A percentile compares a stretch with the other conserved stretches of the same genome.
phyloP scores from a whole-genome alignment of 106 monocot genomes.

The Platanthera zijinensis region DNA sequence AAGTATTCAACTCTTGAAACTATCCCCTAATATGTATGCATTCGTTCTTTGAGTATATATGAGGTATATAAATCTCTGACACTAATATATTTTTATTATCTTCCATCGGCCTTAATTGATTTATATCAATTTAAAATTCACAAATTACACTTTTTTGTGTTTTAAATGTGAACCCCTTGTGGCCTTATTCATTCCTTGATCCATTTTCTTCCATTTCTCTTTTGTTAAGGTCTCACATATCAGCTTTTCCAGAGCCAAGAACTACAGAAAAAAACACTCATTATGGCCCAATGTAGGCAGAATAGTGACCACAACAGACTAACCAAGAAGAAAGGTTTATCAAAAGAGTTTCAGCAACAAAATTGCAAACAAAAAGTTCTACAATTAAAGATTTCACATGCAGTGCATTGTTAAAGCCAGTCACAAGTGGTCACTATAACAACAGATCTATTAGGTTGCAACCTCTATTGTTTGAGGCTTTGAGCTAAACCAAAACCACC shows the following conservation, averaged over 20 bases:
- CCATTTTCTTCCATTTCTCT: background rate
- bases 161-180: background rate
- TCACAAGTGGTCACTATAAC: background rate
- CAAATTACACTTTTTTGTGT: background rate
- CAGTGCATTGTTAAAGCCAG: background rate
- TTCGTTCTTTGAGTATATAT: background rate
- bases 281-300: background rate
- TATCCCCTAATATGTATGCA: background rate
- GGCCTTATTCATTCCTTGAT: background rate
- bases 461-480: background rate
- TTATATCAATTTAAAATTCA: background rate
- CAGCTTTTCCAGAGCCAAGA: background rate
- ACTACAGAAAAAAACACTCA: background rate
- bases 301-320: background rate
- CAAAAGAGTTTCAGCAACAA: background rate
- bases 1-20: background rate
- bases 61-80: background rate
- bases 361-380: background rate
- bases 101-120: background rate
- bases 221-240: background rate
- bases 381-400: background rate
- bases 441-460: background rate
- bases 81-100: background rate
- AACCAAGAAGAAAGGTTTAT: background rate
- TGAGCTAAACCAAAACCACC: background rate